These are phyloP conservation scores for Colletotrichum sp. DNA, from an alignment of 2,329 filamentous ascomycete species.

Conservation along the genomic window DNA sequence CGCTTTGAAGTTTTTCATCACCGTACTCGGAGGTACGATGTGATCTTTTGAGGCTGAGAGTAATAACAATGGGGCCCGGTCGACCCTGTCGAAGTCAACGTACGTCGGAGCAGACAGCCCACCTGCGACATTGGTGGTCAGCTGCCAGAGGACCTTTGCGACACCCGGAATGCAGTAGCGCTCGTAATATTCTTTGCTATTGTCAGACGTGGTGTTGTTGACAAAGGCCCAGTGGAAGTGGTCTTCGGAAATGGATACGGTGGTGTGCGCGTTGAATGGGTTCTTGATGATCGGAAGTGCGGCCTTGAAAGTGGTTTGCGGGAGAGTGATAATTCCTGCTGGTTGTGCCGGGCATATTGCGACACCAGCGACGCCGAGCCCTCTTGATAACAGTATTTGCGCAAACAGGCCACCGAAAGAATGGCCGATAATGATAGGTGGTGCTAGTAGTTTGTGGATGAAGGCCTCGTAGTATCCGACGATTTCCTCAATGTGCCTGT, in stretches of 20 bases:
- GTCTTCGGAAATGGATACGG: slow-evolving; percentile 20
- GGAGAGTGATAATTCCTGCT: slow-evolving; percentile 23
- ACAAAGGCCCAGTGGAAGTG: slow-evolving; percentile 28
- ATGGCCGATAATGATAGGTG: slow-evolving; percentile 27
- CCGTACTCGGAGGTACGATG: slow-evolving; percentile 22
- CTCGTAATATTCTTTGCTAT: slow-evolving; percentile 22
- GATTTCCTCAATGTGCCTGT: slow-evolving; percentile 23
- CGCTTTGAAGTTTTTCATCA: slow-evolving; percentile 21
- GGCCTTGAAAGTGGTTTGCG: slow-evolving; percentile 22
- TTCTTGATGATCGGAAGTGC: slow-evolving; percentile 20
- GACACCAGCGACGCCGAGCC: slow-evolving; percentile 21
- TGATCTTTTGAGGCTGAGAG: slow-evolving; percentile 24
- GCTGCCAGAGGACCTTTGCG: slow-evolving; percentile 26
- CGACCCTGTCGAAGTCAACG: slow-evolving; percentile 16
- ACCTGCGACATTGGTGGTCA: slow-evolving; percentile 11
- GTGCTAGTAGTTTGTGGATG: slow-evolving; percentile 21
- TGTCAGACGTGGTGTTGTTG: slow-evolving; percentile 20
- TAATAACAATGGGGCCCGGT: slow-evolving; percentile 20
- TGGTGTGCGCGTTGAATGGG: slow-evolving; percentile 20
- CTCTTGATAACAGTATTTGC: slow-evolving; percentile 24
- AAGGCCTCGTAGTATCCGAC: slow-evolving; percentile 24
- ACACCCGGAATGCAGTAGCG: slow-evolving; percentile 25
- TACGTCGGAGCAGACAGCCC: slow-evolving; percentile 9
- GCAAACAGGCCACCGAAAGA: slow-evolving; percentile 27
- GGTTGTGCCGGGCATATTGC: slow-evolving; percentile 24